Conservation (phyloP, 805 yeast species). For the Suhomyces kilbournensis region DNA sequence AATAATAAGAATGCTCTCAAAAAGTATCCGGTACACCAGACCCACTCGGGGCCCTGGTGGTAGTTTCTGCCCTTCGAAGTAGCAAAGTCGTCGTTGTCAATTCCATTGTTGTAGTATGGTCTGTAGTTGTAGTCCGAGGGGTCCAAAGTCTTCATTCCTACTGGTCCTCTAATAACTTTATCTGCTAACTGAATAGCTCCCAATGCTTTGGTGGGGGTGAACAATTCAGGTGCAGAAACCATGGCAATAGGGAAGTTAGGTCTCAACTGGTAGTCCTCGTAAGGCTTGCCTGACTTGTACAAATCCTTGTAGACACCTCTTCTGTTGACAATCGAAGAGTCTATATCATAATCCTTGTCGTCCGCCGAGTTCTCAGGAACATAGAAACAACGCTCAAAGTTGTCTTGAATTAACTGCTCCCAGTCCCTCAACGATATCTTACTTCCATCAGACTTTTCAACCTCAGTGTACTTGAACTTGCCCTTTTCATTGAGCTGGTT, state of each 20-base stretch:
- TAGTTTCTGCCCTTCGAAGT: constrained; percentile 94
- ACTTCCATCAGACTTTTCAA: constrained; percentile 56
- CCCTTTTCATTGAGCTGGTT: constrained; percentile 53
- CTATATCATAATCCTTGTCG: constrained; percentile 61
- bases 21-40: constrained; percentile 87
- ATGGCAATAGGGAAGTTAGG: constrained; percentile 92
- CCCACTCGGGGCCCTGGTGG: constrained; percentile 99
- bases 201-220: constrained; percentile 57
- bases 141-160: constrained; percentile 89
- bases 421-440: constrained; percentile 60
- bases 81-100: constrained; percentile 81
- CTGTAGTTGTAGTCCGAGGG: constrained; percentile 90
- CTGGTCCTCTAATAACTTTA: constrained; percentile 71
- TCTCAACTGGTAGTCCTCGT: constrained; percentile 90
- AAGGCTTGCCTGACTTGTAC: constrained; percentile 76
- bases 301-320: constrained; percentile 94
- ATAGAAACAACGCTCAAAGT: constrained; percentile 78
- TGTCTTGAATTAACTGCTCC: constrained; percentile 65
- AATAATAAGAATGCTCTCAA: constrained; percentile 69
- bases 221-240: constrained; percentile 93
- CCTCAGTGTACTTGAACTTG: constrained; percentile 54
- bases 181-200: constrained; percentile 74
- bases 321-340: constrained; percentile 68
- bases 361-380: constrained; percentile 64
- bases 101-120: constrained; percentile 81